Conservation (phyloP, 169 alveolate genomes). For the Plasmodium gonderi region DNA sequence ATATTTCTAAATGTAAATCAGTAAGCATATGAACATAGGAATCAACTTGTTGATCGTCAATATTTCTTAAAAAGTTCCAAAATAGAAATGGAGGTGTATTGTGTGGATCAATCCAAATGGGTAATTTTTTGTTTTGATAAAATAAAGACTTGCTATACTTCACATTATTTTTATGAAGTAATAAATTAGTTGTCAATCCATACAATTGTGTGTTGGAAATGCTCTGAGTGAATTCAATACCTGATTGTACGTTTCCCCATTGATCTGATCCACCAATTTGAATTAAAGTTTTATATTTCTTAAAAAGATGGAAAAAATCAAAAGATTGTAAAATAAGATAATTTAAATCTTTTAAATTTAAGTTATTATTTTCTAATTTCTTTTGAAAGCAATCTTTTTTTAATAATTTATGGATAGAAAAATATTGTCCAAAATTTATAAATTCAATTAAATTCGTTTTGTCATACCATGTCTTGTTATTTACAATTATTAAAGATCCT, state of each 20-base stretch:
- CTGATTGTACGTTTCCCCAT: conserved; percentile 89
- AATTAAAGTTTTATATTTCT: conserved; percentile 75
- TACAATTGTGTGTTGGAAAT: conserved; percentile 22
- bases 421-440: conserved; percentile 76
- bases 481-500: conserved; percentile 49
- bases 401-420: conserved; percentile 78
- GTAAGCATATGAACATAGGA: conserved; percentile 48
- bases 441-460: conserved; percentile 77
- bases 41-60: conserved; percentile 52
- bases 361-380: conserved; percentile 42
- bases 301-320: conserved; percentile 82
- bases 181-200: conserved; percentile 84
- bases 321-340: conserved; percentile 86
- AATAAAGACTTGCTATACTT: conserved; percentile 80
- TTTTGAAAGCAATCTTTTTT: conserved; percentile 77
- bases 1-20: conserved; percentile 10
- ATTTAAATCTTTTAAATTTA: conserved; percentile 82
- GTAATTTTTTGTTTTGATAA: conserved; percentile 32
- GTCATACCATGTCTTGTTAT: conserved; percentile 77
- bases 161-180: conserved; percentile 74
- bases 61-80: conserved; percentile 74
- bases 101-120: conserved; percentile 34
- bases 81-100: conserved; percentile 30
- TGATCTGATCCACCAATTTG: conserved; percentile 90
- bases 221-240: conserved; percentile 81